phyloP scores from a whole-genome alignment of 2,329 filamentous ascomycete genomes.

The Exophiala oligosperma region DNA sequence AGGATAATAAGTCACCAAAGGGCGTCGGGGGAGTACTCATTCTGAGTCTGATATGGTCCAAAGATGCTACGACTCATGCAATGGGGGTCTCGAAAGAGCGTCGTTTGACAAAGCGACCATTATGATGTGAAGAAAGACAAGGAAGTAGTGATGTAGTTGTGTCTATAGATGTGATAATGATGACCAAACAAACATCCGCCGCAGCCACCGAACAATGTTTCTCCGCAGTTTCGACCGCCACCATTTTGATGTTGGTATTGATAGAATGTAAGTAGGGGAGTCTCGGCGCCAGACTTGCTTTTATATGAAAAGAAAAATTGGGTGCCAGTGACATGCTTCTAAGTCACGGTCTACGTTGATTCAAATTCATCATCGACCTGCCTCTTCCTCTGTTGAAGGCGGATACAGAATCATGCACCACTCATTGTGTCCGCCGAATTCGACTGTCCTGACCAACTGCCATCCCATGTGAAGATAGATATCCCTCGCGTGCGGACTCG shows the following conservation, averaged over 20 bases:
- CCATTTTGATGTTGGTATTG: too few relatives aligned
- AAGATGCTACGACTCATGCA: background rate
- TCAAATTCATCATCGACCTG: background rate
- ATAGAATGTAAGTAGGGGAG: too few relatives aligned
- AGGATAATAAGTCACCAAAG: background rate
- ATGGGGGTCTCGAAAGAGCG: background rate
- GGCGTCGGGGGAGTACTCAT: constrained; percentile 5
- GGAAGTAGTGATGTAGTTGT: background rate
- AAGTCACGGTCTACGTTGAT: too few relatives aligned
- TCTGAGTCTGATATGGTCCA: background rate
- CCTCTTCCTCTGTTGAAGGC: background rate
- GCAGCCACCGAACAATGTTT: too few relatives aligned
- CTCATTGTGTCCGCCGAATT: background rate
- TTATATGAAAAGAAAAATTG: too few relatives aligned
- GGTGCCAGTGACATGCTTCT: too few relatives aligned
- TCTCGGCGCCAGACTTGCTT: too few relatives aligned
- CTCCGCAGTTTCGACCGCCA: too few relatives aligned
- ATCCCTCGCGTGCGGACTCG: constrained; percentile 8
- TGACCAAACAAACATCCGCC: too few relatives aligned
- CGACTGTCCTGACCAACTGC: constrained; percentile 2
- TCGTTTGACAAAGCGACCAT: background rate
- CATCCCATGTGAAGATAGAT: constrained; percentile 19
- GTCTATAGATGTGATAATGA: too few relatives aligned
- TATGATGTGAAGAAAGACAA: background rate
- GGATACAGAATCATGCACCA: constrained; percentile 8